These are phyloP conservation scores for Lagerstroemia speciosa DNA, from an alignment of 345 rosid genomes.

Conservation along the genomic window DNA sequence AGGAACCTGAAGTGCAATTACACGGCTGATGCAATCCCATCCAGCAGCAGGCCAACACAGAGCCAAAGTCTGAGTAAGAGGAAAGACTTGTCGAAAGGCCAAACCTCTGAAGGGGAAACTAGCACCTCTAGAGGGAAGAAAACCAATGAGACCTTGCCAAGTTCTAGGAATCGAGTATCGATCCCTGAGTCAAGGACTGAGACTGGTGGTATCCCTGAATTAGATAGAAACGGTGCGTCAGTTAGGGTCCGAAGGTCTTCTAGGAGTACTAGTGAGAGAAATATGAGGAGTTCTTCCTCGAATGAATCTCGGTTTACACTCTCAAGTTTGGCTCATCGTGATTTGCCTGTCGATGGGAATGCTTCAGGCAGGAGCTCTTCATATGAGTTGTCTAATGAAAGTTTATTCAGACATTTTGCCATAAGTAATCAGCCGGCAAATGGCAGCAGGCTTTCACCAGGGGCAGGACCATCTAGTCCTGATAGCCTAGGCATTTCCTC, in stretches of 20 bases:
- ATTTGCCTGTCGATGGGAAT: constrained; percentile 30
- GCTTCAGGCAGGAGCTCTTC: constrained; percentile 23
- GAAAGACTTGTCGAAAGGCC: constrained; percentile 36
- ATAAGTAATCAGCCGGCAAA: constrained; percentile 26
- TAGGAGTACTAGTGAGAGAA: constrained; percentile 11
- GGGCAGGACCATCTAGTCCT: constrained; percentile 42
- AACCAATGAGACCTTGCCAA: constrained; percentile 22
- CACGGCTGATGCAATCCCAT: constrained; percentile 36
- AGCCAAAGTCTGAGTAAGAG: constrained; percentile 37
- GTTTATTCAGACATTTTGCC: constrained; percentile 14
- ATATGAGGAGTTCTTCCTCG: constrained; percentile 23
- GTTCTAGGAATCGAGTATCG: constrained; percentile 36
- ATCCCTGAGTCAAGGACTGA: constrained; percentile 48
- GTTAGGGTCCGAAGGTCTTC: constrained; percentile 5
- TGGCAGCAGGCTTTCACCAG: constrained; percentile 28
- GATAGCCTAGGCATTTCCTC: constrained; percentile 34
- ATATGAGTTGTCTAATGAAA: constrained; percentile 26
- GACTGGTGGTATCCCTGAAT: constrained; percentile 30
- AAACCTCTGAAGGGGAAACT: constrained; percentile 51
- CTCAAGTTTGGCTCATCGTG: constrained; percentile 30
- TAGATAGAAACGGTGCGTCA: constrained; percentile 14
- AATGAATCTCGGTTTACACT: constrained; percentile 21
- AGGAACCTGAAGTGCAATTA: constrained; percentile 49
- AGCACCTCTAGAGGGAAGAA: constrained; percentile 64
- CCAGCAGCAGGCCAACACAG: constrained; percentile 30